These are phyloP conservation scores for Yamadazyma atmosphaerica DNA, from an alignment of 1,139 yeast genomes.

Conservation along the genomic window DNA sequence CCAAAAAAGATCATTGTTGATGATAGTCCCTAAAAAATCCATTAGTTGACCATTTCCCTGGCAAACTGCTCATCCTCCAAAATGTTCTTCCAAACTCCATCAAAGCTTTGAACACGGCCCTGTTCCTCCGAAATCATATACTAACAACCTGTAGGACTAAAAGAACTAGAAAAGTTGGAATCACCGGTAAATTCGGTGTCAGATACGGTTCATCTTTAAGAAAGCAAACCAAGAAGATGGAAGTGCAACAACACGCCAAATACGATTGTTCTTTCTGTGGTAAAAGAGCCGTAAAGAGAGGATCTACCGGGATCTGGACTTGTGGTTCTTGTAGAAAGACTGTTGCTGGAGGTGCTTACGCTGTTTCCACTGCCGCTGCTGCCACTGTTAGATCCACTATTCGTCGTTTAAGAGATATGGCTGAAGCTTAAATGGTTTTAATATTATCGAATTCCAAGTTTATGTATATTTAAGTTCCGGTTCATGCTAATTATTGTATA, in stretches of 20 bases:
- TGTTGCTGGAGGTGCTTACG: conserved; percentile 99
- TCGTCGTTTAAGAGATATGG: conserved; percentile 99
- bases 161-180: conserved; percentile 99
- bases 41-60: no score
- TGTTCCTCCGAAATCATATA: conserved; percentile 18
- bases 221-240: conserved; percentile 99
- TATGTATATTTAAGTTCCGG: conserved; percentile 19
- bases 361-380: conserved; percentile 99
- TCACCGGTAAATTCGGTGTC: conserved; percentile 99
- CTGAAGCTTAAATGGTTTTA: conserved; percentile 76
- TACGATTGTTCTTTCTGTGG: conserved; percentile 99
- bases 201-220: conserved; percentile 99
- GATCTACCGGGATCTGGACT: conserved; percentile 98
- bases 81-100: no score
- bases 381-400: conserved; percentile 99
- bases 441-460: conserved; percentile 9
- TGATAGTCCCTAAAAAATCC: no score
- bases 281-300: conserved; percentile 97
- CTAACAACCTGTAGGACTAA: conserved; percentile 77
- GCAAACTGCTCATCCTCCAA: no score
- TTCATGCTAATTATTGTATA: conserved; percentile 7
- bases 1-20: no score
- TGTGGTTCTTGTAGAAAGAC: conserved; percentile 95
- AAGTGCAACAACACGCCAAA: conserved; percentile 98
- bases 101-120: no score